A percentile compares a stretch with the other conserved stretches of the same genome.
phyloP scores from a whole-genome alignment of 78 protist genomes.

The Polysphondylium violaceum region DNA sequence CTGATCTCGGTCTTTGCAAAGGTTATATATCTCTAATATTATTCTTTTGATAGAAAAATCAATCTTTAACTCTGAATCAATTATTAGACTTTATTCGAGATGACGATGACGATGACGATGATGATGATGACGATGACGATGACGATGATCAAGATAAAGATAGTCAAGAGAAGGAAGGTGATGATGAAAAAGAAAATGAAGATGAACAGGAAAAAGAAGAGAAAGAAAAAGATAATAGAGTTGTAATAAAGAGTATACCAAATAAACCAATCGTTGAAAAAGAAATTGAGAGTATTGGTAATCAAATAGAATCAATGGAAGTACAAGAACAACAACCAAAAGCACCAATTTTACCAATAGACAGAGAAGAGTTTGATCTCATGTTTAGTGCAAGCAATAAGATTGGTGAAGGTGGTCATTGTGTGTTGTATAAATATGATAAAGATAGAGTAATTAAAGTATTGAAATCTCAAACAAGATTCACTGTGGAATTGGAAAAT shows the following conservation, averaged over 20 bases:
- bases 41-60: background rate
- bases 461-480: background rate
- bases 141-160: background rate
- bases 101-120: constrained; percentile 10
- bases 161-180: background rate
- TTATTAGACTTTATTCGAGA: background rate
- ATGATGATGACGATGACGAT: constrained; percentile 1
- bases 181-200: background rate
- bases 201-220: background rate
- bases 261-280: background rate
- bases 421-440: background rate
- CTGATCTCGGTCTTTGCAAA: background rate
- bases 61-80: constrained; percentile 4
- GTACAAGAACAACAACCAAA: background rate
- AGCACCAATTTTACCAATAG: background rate
- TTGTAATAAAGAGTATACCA: constrained; percentile 3
- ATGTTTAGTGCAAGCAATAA: constrained; percentile 11
- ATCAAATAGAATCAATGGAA: background rate
- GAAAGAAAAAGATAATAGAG: background rate
- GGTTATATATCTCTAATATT: background rate
- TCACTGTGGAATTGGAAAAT: background rate
- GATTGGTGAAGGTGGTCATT: constrained; percentile 37
- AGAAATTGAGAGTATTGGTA: background rate
- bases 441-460: background rate
- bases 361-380: background rate